Evolutionary conservation across 2,329 filamentous ascomycete species (phyloP).

Genomic region (Elsinoe arachidis): DNA sequence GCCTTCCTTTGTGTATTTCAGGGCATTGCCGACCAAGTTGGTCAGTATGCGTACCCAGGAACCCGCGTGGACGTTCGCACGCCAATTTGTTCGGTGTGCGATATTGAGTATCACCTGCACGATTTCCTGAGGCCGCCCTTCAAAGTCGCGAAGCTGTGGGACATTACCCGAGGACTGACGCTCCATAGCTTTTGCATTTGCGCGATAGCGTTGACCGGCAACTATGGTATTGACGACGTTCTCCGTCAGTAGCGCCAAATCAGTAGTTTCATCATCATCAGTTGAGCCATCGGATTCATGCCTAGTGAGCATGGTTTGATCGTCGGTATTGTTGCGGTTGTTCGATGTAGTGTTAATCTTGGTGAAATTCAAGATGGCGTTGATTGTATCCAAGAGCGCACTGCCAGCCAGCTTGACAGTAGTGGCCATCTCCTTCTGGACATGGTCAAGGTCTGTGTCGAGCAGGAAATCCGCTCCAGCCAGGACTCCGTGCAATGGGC

Average conservation of each 20-base stretch:
- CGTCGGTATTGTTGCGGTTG: slow-evolving; percentile 4
- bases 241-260: slow-evolving; percentile 23
- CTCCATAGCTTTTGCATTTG: not conserved
- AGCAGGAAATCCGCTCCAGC: slow-evolving; percentile 44
- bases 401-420: slow-evolving; percentile 42
- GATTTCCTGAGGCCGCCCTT: not conserved
- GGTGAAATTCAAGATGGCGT: slow-evolving; percentile 35
- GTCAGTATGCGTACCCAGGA: slow-evolving; percentile 39
- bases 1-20: slow-evolving; percentile 38
- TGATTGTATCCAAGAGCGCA: slow-evolving; percentile 42
- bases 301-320: not conserved
- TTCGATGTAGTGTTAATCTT: slow-evolving; percentile 33
- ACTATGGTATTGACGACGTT: slow-evolving; percentile 16
- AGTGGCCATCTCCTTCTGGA: slow-evolving; percentile 36
- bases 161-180: not conserved
- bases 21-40: slow-evolving; percentile 40
- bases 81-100: slow-evolving; percentile 30
- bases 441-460: slow-evolving; percentile 33
- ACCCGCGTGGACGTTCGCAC: slow-evolving; percentile 34
- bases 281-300: slow-evolving; percentile 14
- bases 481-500: slow-evolving; percentile 39
- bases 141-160: not conserved
- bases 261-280: slow-evolving; percentile 15
- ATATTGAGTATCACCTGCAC: slow-evolving; percentile 37
- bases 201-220: slow-evolving; percentile 13